These are phyloP conservation scores for Ephemerocybe angulata DNA, from an alignment of 768 basidiomycete genomes.

Conservation along the genomic window DNA sequence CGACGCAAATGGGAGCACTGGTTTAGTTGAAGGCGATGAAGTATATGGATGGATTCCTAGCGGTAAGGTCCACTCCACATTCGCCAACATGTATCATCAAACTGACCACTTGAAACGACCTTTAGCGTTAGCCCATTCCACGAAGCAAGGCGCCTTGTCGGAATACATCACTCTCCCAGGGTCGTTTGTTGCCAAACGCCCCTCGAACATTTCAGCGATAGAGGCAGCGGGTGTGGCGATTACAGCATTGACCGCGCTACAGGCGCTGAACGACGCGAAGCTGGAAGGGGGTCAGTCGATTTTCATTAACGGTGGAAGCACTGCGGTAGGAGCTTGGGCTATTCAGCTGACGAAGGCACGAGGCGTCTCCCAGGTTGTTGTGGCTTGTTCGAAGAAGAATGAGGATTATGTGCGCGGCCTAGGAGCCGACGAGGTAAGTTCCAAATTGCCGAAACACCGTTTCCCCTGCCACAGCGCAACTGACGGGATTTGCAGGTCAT, in stretches of 20 bases:
- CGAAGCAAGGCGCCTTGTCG: conserved; percentile 52
- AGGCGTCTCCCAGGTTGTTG: conserved; percentile 56
- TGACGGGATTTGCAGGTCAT: conserved; percentile 48
- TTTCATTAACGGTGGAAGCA: conserved; percentile 69
- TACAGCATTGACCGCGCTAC: conserved; percentile 55
- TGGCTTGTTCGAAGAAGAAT: conserved; percentile 59
- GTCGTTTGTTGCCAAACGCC: conserved; percentile 38
- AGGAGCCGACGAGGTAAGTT: conserved; percentile 65
- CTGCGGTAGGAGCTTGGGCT: conserved; percentile 64
- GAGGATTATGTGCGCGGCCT: conserved; percentile 50
- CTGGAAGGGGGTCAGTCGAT: conserved; percentile 56
- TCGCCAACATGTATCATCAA: neutral
- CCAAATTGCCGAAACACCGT: too few species aligned
- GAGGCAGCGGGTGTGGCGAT: conserved; percentile 62
- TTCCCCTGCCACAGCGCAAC: too few species aligned
- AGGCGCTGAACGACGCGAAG: conserved; percentile 45
- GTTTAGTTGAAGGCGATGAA: conserved; percentile 55
- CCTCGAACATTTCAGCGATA: conserved; percentile 45
- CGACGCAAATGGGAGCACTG: conserved; percentile 44
- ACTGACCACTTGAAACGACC: too few species aligned
- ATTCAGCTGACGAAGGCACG: conserved; percentile 69
- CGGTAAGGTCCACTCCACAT: conserved; percentile 7
- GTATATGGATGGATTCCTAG: conserved; percentile 56
- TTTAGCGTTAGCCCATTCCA: conserved; percentile 29
- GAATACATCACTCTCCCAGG: conserved; percentile 51